Conservation (phyloP, 306 rosid species). For the Leucaena leucocephala region DNA sequence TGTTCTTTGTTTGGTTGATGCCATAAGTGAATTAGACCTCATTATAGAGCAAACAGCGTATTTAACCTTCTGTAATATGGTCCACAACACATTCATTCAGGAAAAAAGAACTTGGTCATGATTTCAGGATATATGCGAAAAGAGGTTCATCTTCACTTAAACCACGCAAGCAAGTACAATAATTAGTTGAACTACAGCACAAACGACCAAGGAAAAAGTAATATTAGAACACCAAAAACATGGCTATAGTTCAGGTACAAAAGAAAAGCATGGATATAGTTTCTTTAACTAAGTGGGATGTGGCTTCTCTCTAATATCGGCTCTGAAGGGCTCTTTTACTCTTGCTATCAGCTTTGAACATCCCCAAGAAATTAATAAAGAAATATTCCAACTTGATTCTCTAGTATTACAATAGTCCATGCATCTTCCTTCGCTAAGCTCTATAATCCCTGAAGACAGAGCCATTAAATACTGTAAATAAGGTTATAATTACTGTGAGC, state of each 20-base stretch:
- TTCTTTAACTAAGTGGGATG: constrained; percentile 47
- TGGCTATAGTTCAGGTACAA: constrained; percentile 31
- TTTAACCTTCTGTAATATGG: too few relatives aligned
- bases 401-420: constrained; percentile 7
- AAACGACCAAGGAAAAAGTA: constrained; percentile 36
- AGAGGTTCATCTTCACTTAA: constrained; percentile 51
- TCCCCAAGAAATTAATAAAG: constrained; percentile 25
- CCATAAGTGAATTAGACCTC: neutral
- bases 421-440: neutral
- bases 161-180: constrained; percentile 53
- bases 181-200: constrained; percentile 46
- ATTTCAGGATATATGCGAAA: constrained; percentile 9
- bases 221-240: constrained; percentile 52
- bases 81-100: neutral
- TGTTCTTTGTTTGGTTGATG: constrained; percentile 4
- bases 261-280: constrained; percentile 46
- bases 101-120: neutral
- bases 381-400: constrained; percentile 38
- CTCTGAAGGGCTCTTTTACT: constrained; percentile 34
- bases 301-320: constrained; percentile 38
- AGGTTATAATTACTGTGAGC: neutral
- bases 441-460: neutral
- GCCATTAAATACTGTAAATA: neutral
- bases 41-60: neutral
- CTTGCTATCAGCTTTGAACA: neutral